Base-by-base conservation (phyloP, 306 rosid genomes). In the Delonix regia region DNA sequence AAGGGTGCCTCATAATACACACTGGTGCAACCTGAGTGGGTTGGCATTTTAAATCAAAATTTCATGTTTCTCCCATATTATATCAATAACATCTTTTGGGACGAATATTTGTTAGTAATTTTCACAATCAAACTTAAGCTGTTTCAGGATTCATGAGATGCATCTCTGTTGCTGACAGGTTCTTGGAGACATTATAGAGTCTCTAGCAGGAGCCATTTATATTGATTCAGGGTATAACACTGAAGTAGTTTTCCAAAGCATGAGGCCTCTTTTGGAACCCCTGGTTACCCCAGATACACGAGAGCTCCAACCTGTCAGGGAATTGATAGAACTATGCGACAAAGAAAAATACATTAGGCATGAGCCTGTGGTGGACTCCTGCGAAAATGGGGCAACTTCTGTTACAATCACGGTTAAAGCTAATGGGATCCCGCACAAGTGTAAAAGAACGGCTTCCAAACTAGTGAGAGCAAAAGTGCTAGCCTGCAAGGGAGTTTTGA, bases 121-220 rank as follows among this genome's bases (percentile, higher is more conserved):
- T 36, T 7, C 7, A 4, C 7, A 36, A 36, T 4, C 8, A 4
- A 36, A 6, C 7, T 0, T 36, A 36, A 36, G 7, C 6, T 7
- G 41, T 55, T 55, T 55, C 33, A 22, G 22, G 15, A 9, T 55
- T 2, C 10, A 22, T 55, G 30, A 9, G 12, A 55, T 22, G 7
- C 36, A 4, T 55, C 38, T 75, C 57, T 24, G 16, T 36, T 59
- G 68, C 45, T 49, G 27, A 80, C 74, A 92, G 93, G 97, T 83
- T 6, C 85, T 90, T 15, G 96, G 80, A 73, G 97, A 88, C 81
- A 80, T 92, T 49, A 80, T 92, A 0, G 96, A 92, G 75, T 90
- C 97, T 75, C 64, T 92, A 28, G 96, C 90, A 3, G 97, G 95
- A 73, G 96, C 97, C 5, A 86, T 92, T 53, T 77, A 45, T 63